A percentile compares a stretch with the other conserved stretches of the same genome.
Conservation (phyloP, 441 rosid species). For the Arabidopsis hybrid region DNA sequence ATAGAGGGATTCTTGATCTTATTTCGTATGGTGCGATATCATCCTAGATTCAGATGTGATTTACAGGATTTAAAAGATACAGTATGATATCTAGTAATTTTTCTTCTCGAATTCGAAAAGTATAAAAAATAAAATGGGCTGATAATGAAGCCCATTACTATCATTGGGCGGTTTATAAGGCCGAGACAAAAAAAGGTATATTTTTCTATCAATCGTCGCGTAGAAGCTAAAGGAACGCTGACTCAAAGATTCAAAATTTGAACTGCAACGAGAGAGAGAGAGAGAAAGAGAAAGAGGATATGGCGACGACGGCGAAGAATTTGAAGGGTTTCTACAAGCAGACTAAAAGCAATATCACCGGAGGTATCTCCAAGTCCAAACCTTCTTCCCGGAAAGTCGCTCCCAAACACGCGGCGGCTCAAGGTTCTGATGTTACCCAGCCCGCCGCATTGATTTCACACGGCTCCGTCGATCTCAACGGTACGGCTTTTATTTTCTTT, state of each 20-base stretch:
- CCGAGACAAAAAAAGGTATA: background rate
- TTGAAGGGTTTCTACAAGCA: constrained; percentile 73
- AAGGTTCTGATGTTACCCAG: constrained; percentile 49
- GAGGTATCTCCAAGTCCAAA: constrained; percentile 47
- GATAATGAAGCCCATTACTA: constrained; percentile 23
- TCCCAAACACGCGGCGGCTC: constrained; percentile 47
- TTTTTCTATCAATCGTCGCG: constrained; percentile 24
- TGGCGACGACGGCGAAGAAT: constrained; percentile 60
- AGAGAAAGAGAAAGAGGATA: constrained; percentile 32
- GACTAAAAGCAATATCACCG: constrained; percentile 48
- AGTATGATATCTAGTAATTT: no score
- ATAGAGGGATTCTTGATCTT: no score
- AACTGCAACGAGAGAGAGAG: constrained; percentile 33
- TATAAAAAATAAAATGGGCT: background rate
- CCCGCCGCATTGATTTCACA: constrained; percentile 55
- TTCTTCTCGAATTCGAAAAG: no score
- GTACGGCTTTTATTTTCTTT: constrained; percentile 16
- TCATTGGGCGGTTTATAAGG: background rate
- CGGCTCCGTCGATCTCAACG: constrained; percentile 54
- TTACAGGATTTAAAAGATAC: no score
- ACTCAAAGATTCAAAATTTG: constrained; percentile 44
- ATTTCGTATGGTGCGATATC: no score
- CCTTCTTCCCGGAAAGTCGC: constrained; percentile 46
- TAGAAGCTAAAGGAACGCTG: constrained; percentile 35
- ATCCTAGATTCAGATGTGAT: no score